Percentiles rank a stretch among this genome's conserved stretches.
Evolutionary conservation across 768 basidiomycete species (phyloP).

Genomic region (Lactarius pseudohatsudake): DNA sequence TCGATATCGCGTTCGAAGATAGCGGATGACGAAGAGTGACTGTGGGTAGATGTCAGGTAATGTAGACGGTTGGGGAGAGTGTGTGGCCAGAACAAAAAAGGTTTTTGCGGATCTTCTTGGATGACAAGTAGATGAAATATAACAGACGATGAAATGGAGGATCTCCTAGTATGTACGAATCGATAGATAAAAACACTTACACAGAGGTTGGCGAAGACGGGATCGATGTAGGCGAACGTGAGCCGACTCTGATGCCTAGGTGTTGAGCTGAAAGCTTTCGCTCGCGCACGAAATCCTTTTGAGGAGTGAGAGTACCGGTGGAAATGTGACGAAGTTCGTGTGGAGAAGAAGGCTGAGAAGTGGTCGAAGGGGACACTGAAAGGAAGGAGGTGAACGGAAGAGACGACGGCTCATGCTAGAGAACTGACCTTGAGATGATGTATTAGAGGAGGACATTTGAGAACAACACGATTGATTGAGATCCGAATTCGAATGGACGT

Average conservation of each 20-base stretch:
- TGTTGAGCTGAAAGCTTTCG: conserved; percentile 47
- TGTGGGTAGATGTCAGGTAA: conserved; percentile 29
- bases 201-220: conserved; percentile 79
- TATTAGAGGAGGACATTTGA: conserved; percentile 24
- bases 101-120: not conserved
- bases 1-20: conserved; percentile 94
- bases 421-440: conserved; percentile 11
- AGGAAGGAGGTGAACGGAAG: conserved; percentile 3
- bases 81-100: conserved; percentile 3
- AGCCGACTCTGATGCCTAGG: conserved; percentile 51
- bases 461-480: not conserved
- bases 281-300: conserved; percentile 37
- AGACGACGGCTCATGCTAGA: not conserved
- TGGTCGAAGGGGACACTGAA: conserved; percentile 24
- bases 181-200: conserved; percentile 42
- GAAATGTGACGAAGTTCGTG: conserved; percentile 57
- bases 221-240: conserved; percentile 69
- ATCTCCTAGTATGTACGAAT: conserved; percentile 5
- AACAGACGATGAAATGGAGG: not conserved
- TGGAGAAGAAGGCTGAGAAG: conserved; percentile 29
- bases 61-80: not conserved
- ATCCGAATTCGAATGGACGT: not conserved
- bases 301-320: conserved; percentile 43
- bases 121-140: conserved; percentile 6
- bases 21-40: conserved; percentile 79